phyloP scores from a whole-genome alignment of 164 flowering plant species.

The Magnolia kwangsiensis region DNA sequence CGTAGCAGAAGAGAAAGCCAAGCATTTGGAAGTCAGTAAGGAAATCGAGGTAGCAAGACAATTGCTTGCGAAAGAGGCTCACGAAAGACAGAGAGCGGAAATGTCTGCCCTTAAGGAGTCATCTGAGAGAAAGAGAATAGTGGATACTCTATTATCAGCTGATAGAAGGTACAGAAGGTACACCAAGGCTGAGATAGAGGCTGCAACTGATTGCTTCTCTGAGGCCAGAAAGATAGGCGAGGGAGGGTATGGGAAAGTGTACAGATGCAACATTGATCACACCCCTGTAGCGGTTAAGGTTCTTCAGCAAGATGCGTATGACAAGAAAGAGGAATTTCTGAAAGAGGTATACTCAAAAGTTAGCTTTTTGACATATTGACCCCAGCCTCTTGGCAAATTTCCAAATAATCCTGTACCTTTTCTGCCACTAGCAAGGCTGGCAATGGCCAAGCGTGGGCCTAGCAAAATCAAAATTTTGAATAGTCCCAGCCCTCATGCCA shows the following conservation, averaged over 20 bases:
- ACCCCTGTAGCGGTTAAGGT: constrained; percentile 89
- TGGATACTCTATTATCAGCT: constrained; percentile 44
- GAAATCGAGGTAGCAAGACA: constrained; percentile 59
- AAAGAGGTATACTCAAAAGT: constrained; percentile 55
- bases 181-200: constrained; percentile 55
- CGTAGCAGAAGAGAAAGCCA: constrained; percentile 58
- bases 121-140: constrained; percentile 52
- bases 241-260: constrained; percentile 86
- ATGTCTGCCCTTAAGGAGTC: constrained; percentile 48
- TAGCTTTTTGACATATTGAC: neutral
- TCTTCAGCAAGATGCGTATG: constrained; percentile 47
- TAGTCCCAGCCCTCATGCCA: too few relatives aligned
- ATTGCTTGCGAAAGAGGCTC: constrained; percentile 56
- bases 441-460: too few relatives aligned
- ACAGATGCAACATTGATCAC: constrained; percentile 68
- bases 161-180: constrained; percentile 71
- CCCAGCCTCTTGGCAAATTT: too few relatives aligned
- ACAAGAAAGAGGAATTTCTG: constrained; percentile 68
- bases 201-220: constrained; percentile 67
- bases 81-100: constrained; percentile 68
- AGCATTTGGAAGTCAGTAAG: constrained; percentile 51
- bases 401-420: too few relatives aligned
- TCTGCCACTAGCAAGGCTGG: too few relatives aligned
- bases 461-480: too few relatives aligned
- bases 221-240: constrained; percentile 63